Evolutionary conservation across 352 stramenopile genomes (phyloP).

Genomic region (Globisporangium middletonii): DNA sequence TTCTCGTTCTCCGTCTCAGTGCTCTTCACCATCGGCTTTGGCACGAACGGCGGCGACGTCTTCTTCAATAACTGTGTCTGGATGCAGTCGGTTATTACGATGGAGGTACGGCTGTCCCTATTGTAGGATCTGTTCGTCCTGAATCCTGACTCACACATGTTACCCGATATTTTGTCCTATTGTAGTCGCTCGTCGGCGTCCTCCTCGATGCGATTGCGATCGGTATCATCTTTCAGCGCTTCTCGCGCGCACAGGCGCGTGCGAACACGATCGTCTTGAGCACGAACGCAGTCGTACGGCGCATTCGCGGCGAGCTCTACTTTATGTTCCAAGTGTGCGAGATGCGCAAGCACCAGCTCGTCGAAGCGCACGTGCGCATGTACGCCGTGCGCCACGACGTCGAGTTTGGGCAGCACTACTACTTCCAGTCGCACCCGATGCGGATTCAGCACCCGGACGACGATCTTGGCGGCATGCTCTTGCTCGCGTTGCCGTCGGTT

Average conservation of each 20-base stretch:
- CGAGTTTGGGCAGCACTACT: constrained; percentile 64
- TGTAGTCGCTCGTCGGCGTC: constrained; percentile 86
- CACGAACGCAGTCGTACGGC: constrained; percentile 87
- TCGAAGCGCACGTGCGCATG: constrained; percentile 92
- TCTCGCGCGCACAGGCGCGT: constrained; percentile 87
- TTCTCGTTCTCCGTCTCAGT: constrained; percentile 82
- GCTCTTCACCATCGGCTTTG: constrained; percentile 79
- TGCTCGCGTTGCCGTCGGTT: constrained; percentile 87
- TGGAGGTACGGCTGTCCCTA: constrained; percentile 11
- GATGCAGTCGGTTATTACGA: constrained; percentile 90
- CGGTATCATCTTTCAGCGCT: constrained; percentile 92
- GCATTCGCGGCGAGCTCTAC: constrained; percentile 87
- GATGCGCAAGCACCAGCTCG: constrained; percentile 92
- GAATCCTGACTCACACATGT: background rate
- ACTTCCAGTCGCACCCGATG: constrained; percentile 93
- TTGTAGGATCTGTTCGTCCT: background rate
- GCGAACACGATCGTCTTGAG: constrained; percentile 94
- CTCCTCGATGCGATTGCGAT: constrained; percentile 92
- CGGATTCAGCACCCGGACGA: constrained; percentile 92
- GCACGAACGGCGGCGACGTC: constrained; percentile 67
- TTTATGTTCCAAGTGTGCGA: constrained; percentile 92
- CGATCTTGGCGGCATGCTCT: constrained; percentile 85
- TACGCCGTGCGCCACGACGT: constrained; percentile 89
- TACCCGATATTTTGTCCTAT: background rate
- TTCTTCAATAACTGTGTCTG: constrained; percentile 91